phyloP scores from a whole-genome alignment of 768 basidiomycete genomes.

The Boletus tomentosulus region DNA sequence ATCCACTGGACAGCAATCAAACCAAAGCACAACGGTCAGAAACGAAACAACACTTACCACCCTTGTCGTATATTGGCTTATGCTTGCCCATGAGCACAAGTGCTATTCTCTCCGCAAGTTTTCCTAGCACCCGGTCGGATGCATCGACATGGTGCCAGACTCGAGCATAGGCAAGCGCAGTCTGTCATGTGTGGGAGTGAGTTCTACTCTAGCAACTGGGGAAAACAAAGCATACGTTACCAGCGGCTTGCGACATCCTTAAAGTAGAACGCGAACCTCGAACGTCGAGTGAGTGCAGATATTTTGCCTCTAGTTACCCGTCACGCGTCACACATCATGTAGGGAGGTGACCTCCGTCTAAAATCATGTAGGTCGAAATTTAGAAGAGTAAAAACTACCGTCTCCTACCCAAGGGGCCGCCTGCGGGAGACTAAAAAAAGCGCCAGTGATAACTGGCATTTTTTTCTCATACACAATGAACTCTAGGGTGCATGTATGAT shows the following conservation, averaged over 20 bases:
- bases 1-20: conserved; percentile 58
- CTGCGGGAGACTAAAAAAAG: too few species aligned
- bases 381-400: too few species aligned
- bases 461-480: too few species aligned
- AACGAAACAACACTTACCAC: conserved; percentile 48
- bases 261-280: not conserved
- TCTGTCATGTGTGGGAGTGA: conserved; percentile 44
- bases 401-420: too few species aligned
- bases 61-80: conserved; percentile 94
- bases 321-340: too few species aligned
- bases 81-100: conserved; percentile 98
- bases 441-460: too few species aligned
- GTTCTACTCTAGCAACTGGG: not conserved
- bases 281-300: not conserved
- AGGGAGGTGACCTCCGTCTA: too few species aligned
- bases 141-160: conserved; percentile 97
- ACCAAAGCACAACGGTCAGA: not conserved
- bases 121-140: conserved; percentile 85
- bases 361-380: too few species aligned
- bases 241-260: conserved; percentile 75
- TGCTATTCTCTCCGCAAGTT: conserved; percentile 91
- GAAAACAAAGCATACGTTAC: conserved; percentile 53
- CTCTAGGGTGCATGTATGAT: too few species aligned
- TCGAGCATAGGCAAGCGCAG: conserved; percentile 91
- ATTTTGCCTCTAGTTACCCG: too few species aligned